Evolutionary conservation across 768 basidiomycete species (phyloP), one percentile per base, ranked within the genome.

Genomic region (Macrolepiota albuminosa): DNA sequence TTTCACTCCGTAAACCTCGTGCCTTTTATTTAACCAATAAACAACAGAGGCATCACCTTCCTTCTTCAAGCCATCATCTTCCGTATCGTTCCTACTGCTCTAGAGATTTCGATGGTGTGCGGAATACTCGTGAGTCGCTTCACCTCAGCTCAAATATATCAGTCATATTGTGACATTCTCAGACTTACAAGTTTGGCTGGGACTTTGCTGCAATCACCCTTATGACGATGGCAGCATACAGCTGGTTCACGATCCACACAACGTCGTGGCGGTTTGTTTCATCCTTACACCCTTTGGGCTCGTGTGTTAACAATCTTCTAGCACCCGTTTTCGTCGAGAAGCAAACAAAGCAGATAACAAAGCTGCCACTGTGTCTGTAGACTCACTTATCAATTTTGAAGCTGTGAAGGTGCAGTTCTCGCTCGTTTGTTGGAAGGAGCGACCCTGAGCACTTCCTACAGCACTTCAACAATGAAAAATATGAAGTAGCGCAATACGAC

Each of bases 181-280:
- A 97, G 95, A 95, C 93, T 2, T 98, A 92, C 68, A 96, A 98
- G 70, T 99, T 97, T 68, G 97, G 97, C 9, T 94, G 90, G 89
- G 89, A 97, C 70, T 99, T 95, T 72, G 96, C 97, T 4, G 93
- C 90, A 2, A 86, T 98, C 48, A 98, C 95, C 0, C 80, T 85
- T 1, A 72, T 83, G 1, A 92, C 96, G 0, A 85, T 99, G 80
- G 89, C 81, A 2, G 84, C 89, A 4, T 99, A 99, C 70, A 91
- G 94, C 0, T 98, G 95, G 95, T 99, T 96, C 70, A 99, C 97
- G 1, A 87, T 99, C 37, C 84, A 86, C 51, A 98, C 97, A 1
- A 99, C 97, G 1, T 86, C 95, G 0, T 98, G 97, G 97, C 80
- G 95, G 94, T 94, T 54, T 76, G 69, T 52, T 24, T 31, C 13